A percentile compares a stretch with the other conserved stretches of the same genome.
Conservation (phyloP, 768 basidiomycete genomes). For the Russula compacta region DNA sequence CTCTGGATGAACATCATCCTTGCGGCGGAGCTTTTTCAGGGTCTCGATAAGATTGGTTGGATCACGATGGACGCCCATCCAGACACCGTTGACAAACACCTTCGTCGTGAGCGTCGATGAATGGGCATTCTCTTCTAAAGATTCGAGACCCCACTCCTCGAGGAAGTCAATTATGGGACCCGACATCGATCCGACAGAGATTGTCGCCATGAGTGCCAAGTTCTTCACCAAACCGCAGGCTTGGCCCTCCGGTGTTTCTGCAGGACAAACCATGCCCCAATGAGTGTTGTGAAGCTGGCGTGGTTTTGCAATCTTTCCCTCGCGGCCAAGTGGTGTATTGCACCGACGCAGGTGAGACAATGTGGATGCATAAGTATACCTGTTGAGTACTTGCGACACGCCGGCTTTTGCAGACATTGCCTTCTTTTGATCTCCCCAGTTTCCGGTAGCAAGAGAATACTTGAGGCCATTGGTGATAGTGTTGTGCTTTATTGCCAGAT, state of each 20-base stretch:
- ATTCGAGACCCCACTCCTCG: conserved; percentile 97
- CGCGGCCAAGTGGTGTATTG: conserved; percentile 95
- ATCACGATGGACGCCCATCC: conserved; percentile 98
- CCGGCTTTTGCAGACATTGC: conserved; percentile 97
- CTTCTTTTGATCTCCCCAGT: conserved; percentile 99
- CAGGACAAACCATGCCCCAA: conserved; percentile 99
- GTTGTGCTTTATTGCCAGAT: conserved; percentile 87
- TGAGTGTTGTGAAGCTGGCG: conserved; percentile 99
- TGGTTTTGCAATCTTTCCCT: conserved; percentile 98
- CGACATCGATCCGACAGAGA: conserved; percentile 93
- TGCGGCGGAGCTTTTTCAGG: conserved; percentile 83
- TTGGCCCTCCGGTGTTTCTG: conserved; percentile 98
- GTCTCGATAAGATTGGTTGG: conserved; percentile 88
- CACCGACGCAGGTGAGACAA: conserved; percentile 95
- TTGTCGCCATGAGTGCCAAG: conserved; percentile 93
- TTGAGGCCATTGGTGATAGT: conserved; percentile 98
- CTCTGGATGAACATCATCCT: conserved; percentile 92
- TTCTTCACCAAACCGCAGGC: conserved; percentile 99
- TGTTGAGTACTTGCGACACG: conserved; percentile 96
- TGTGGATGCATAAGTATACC: conserved; percentile 98
- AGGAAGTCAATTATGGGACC: conserved; percentile 96
- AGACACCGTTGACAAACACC: conserved; percentile 98
- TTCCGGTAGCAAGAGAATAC: conserved; percentile 96
- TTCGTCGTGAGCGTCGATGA: conserved; percentile 81
- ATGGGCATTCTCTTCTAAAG: conserved; percentile 87